Conservation (phyloP, 2,329 filamentous ascomycete genomes). For the Curvularia sp. region DNA sequence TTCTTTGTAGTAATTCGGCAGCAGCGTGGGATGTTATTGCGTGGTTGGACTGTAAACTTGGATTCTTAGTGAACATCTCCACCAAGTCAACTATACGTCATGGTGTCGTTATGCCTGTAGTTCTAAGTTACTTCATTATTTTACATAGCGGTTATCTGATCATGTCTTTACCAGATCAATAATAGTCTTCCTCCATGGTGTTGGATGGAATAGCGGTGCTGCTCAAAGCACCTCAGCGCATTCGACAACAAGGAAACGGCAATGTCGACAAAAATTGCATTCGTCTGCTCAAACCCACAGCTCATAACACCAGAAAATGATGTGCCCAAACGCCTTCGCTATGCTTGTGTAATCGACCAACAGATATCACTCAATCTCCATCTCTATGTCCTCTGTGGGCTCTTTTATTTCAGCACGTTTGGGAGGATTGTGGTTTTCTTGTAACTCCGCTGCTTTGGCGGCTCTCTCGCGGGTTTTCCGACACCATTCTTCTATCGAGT, state of each 20-base stretch:
- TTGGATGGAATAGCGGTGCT: background rate
- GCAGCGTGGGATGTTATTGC: slow-evolving; percentile 6
- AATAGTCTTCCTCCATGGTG: background rate
- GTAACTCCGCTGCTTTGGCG: slow-evolving; percentile 32
- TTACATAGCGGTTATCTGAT: background rate
- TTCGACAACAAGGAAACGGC: background rate
- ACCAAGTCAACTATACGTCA: background rate
- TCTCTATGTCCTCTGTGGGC: slow-evolving; percentile 32
- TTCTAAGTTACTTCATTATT: background rate
- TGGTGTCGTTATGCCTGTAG: background rate
- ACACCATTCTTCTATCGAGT: slow-evolving; percentile 72
- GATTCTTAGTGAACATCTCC: slow-evolving; percentile 1
- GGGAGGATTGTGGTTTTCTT: slow-evolving; percentile 30
- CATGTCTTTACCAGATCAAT: background rate
- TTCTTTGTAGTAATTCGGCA: slow-evolving; percentile 15
- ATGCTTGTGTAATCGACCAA: slow-evolving; percentile 33
- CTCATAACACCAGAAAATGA: slow-evolving; percentile 25
- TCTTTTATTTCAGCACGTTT: slow-evolving; percentile 28
- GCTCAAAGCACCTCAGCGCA: background rate
- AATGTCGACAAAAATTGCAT: background rate
- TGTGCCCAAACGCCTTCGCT: slow-evolving; percentile 44
- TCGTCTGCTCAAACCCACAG: background rate
- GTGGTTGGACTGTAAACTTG: slow-evolving; percentile 1
- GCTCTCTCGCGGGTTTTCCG: slow-evolving; percentile 40
- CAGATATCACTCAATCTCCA: slow-evolving; percentile 35